These are phyloP conservation scores for Ulota crispa DNA, from an alignment of 225 moss, liverwort and hornwort species.

Conservation along the genomic window DNA sequence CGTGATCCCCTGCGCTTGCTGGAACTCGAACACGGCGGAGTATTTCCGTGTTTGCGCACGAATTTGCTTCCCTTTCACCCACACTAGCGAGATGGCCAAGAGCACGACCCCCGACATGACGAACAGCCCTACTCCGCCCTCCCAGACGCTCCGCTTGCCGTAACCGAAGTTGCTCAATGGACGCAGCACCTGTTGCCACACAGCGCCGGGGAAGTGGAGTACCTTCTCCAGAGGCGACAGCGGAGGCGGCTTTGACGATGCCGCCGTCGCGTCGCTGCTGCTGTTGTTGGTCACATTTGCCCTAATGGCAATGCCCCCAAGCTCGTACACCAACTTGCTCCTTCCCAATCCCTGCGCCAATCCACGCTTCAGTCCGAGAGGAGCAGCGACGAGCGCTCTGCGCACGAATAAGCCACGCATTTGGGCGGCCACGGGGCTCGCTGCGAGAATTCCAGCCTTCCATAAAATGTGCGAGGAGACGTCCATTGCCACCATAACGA, in stretches of 20 bases:
- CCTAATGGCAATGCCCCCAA: conserved; percentile 35
- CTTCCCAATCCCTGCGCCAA: conserved; percentile 23
- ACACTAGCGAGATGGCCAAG: conserved; percentile 62
- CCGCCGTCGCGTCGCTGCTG: conserved; percentile 40
- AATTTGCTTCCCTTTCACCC: conserved; percentile 90
- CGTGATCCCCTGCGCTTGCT: conserved; percentile 89
- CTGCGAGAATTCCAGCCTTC: conserved; percentile 27
- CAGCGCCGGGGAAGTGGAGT: conserved; percentile 41
- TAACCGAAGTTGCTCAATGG: conserved; percentile 91
- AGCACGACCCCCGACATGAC: conserved; percentile 71
- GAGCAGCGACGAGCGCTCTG: conserved; percentile 17
- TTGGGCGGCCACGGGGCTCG: conserved; percentile 3
- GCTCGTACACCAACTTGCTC: conserved; percentile 24
- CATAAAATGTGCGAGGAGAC: conserved; percentile 23
- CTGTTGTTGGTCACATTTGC: conserved; percentile 36
- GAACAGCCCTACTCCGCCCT: conserved; percentile 91
- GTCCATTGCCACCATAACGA: conserved; percentile 42
- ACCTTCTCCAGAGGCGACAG: conserved; percentile 16
- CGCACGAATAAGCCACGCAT: conserved; percentile 24
- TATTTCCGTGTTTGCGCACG: conserved; percentile 72
- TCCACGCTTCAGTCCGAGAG: conserved; percentile 14
- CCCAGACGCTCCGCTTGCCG: conserved; percentile 94
- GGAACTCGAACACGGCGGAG: conserved; percentile 80
- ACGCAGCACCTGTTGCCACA: conserved; percentile 62
- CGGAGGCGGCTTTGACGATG: conserved; percentile 33